Evolutionary conservation across 2,329 filamentous ascomycete genomes (phyloP).

Genomic region (Alternaria tenuissima): DNA sequence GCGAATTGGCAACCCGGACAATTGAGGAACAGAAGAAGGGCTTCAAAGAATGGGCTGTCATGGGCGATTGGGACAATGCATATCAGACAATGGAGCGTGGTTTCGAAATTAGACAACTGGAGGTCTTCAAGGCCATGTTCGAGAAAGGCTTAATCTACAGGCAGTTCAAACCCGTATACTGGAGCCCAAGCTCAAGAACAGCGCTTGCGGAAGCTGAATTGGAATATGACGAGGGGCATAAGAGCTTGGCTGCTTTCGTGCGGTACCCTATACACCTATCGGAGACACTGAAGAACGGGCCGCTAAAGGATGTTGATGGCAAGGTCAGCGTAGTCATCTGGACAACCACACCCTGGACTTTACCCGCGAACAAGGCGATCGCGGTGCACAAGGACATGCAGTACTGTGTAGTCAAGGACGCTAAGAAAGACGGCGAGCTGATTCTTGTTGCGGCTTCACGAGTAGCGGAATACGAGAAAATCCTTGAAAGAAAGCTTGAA

Average conservation of each 20-base stretch:
- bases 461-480: slow-evolving; percentile 61
- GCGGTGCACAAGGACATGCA: slow-evolving; percentile 77
- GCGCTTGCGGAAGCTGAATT: slow-evolving; percentile 85
- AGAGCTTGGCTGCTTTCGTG: slow-evolving; percentile 78
- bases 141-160: slow-evolving; percentile 75
- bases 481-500: slow-evolving; percentile 47
- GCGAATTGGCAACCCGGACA: slow-evolving; percentile 71
- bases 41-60: slow-evolving; percentile 77
- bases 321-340: slow-evolving; percentile 83
- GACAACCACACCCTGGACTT: slow-evolving; percentile 98
- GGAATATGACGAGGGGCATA: slow-evolving; percentile 80
- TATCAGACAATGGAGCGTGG: slow-evolving; percentile 82
- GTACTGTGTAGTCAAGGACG: slow-evolving; percentile 71
- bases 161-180: slow-evolving; percentile 83
- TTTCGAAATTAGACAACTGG: slow-evolving; percentile 78
- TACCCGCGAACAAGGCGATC: slow-evolving; percentile 91
- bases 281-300: slow-evolving; percentile 51
- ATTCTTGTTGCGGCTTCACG: slow-evolving; percentile 77
- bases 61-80: slow-evolving; percentile 79
- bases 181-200: slow-evolving; percentile 80
- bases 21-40: slow-evolving; percentile 75
- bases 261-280: slow-evolving; percentile 72
- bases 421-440: slow-evolving; percentile 56
- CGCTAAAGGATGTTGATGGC: slow-evolving; percentile 36
- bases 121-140: slow-evolving; percentile 78